phyloP scores from a whole-genome alignment of 768 basidiomycete species.

The Candolleomyces efflorescens region DNA sequence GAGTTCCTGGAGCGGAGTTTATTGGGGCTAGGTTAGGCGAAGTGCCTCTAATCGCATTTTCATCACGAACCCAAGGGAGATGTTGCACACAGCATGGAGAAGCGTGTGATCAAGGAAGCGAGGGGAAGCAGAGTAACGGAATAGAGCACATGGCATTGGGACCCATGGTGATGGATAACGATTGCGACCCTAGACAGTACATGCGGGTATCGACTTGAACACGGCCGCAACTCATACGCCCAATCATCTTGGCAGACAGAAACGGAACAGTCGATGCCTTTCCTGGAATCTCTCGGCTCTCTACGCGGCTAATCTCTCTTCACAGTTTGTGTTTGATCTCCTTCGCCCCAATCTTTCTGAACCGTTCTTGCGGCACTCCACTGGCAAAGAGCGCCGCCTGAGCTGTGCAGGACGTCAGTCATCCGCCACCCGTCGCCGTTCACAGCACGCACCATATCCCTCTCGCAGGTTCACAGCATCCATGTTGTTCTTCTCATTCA shows the following conservation, averaged over 20 bases:
- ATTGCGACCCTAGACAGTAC: too few relatives aligned
- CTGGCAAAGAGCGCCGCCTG: slow-evolving; percentile 64
- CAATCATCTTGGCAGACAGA: background rate
- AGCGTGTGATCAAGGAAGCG: too few relatives aligned
- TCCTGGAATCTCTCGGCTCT: background rate
- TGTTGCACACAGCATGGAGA: too few relatives aligned
- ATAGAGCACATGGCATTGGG: too few relatives aligned
- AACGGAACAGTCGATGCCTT: background rate
- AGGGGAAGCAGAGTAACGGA: too few relatives aligned
- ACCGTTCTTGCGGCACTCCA: slow-evolving; percentile 51
- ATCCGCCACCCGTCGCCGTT: too few relatives aligned
- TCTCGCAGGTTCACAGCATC: slow-evolving; percentile 66
- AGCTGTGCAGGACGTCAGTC: slow-evolving; percentile 25
- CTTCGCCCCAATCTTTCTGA: slow-evolving; percentile 52
- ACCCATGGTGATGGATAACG: too few relatives aligned
- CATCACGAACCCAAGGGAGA: too few relatives aligned
- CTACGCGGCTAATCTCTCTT: background rate
- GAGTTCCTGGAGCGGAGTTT: background rate
- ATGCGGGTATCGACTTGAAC: too few relatives aligned
- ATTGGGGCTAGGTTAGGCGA: too few relatives aligned
- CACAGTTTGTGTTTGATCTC: slow-evolving; percentile 66
- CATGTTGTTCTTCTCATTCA: slow-evolving; percentile 59
- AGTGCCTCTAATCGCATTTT: too few relatives aligned
- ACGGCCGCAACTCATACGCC: too few relatives aligned
- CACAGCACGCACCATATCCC: slow-evolving; percentile 42